Evolutionary conservation across 2,329 filamentous ascomycete genomes (phyloP).

Genomic region (Talaromyces funiculosus): DNA sequence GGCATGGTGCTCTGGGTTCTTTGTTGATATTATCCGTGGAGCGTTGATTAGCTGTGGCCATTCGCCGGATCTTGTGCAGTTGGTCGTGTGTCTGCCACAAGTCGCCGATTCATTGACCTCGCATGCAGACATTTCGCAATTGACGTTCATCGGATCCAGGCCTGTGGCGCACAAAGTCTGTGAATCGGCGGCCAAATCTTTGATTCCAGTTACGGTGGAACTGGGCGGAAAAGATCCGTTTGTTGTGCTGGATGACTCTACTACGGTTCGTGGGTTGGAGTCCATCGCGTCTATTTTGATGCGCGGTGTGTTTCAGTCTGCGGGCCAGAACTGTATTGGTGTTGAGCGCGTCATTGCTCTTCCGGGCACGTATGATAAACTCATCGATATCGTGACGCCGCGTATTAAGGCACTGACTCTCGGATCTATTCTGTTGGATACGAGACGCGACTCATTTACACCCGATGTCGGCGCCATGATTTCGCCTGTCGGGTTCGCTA

Average conservation of each 20-base stretch:
- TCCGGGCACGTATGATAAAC: slow-evolving; percentile 65
- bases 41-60: slow-evolving; percentile 80
- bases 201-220: slow-evolving; percentile 87
- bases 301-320: slow-evolving; percentile 88
- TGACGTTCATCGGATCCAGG: slow-evolving; percentile 93
- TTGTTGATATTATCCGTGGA: slow-evolving; percentile 68
- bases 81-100: slow-evolving; percentile 79
- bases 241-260: slow-evolving; percentile 73
- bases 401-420: slow-evolving; percentile 69
- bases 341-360: slow-evolving; percentile 87
- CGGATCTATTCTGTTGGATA: slow-evolving; percentile 60
- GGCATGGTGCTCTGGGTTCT: slow-evolving; percentile 85
- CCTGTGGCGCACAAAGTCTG: slow-evolving; percentile 84
- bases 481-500: slow-evolving; percentile 67
- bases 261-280: slow-evolving; percentile 54
- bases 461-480: slow-evolving; percentile 85
- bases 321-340: slow-evolving; percentile 96
- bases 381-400: slow-evolving; percentile 65
- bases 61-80: slow-evolving; percentile 74
- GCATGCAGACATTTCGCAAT: slow-evolving; percentile 75
- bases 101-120: slow-evolving; percentile 76
- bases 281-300: slow-evolving; percentile 78
- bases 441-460: slow-evolving; percentile 23
- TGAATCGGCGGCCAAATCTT: slow-evolving; percentile 71
- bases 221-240: slow-evolving; percentile 93